Evolutionary conservation across 305 asterid genomes (phyloP).

Genomic region (Andrographis paniculata): DNA sequence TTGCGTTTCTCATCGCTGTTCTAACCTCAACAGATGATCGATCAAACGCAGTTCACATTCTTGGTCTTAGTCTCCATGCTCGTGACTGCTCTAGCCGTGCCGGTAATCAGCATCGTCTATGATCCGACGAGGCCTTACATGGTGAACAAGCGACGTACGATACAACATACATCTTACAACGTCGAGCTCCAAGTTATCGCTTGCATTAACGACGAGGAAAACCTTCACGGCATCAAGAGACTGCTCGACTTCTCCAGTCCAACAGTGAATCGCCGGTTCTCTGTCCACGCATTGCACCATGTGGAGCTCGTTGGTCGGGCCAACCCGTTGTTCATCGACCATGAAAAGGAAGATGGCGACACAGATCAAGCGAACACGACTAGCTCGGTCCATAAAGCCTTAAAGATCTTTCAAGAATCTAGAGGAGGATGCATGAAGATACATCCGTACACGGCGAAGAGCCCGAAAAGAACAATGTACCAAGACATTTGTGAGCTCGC

Average conservation of each 20-base stretch:
- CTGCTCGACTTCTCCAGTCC: slow-evolving; percentile 59
- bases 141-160: slow-evolving; percentile 62
- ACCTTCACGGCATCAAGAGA: slow-evolving; percentile 35
- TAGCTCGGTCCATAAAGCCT: slow-evolving; percentile 42
- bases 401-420: slow-evolving; percentile 37
- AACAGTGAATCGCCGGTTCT: slow-evolving; percentile 33
- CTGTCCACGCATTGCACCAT: slow-evolving; percentile 44
- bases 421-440: slow-evolving; percentile 33
- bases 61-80: slow-evolving; percentile 35
- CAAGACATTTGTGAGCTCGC: slow-evolving; percentile 78
- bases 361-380: slow-evolving; percentile 8
- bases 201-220: slow-evolving; percentile 44
- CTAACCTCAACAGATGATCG: slow-evolving; percentile 42
- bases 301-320: slow-evolving; percentile 57
- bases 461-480: slow-evolving; percentile 53
- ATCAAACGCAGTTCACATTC: slow-evolving; percentile 36
- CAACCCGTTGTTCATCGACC: slow-evolving; percentile 50
- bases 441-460: slow-evolving; percentile 41
- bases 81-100: slow-evolving; percentile 44
- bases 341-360: slow-evolving; percentile 26
- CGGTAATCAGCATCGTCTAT: slow-evolving; percentile 53
- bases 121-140: slow-evolving; percentile 79
- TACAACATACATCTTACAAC: slow-evolving; percentile 62
- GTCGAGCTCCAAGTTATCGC: slow-evolving; percentile 45
- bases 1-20: not conserved